Evolutionary conservation across 2,329 filamentous ascomycete genomes (phyloP).

Genomic region (Trichoderma semiorbis): DNA sequence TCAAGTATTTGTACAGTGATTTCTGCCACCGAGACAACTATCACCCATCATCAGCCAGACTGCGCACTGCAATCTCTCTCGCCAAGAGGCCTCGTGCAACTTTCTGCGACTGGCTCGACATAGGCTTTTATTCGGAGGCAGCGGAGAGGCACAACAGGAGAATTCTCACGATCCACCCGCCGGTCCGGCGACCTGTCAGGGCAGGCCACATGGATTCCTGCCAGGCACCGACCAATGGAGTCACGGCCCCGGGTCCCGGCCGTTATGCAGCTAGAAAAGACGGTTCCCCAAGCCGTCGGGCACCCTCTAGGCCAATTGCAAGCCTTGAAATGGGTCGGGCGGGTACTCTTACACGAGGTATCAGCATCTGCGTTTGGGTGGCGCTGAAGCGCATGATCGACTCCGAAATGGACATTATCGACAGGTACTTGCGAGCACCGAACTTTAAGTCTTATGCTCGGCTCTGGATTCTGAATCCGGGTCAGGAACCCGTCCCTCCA

Average conservation of each 20-base stretch:
- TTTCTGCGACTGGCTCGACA: neutral
- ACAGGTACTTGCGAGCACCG: neutral
- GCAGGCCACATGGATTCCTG: constrained; percentile 38
- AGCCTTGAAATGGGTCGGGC: neutral
- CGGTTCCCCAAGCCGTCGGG: constrained; percentile 2
- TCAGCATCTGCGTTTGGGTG: neutral
- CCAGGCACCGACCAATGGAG: constrained; percentile 42
- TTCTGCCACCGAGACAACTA: neutral
- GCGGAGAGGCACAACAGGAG: constrained; percentile 2
- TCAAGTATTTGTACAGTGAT: neutral
- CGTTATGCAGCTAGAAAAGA: constrained; percentile 27
- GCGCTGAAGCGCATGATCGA: neutral
- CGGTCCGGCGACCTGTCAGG: constrained; percentile 31
- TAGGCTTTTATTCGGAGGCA: neutral
- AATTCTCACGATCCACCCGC: constrained; percentile 14
- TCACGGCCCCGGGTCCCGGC: constrained; percentile 1
- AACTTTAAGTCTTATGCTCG: neutral
- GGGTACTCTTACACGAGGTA: neutral
- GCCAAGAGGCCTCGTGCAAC: neutral
- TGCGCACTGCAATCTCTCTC: neutral
- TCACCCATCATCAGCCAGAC: neutral
- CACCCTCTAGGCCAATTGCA: neutral
- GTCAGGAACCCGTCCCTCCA: constrained; percentile 14
- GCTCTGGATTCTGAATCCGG: neutral
- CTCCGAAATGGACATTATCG: neutral